Evolutionary conservation across 441 rosid species (phyloP), one percentile per base, ranked within the genome.

Genomic region (Euphorbia celastroides): DNA sequence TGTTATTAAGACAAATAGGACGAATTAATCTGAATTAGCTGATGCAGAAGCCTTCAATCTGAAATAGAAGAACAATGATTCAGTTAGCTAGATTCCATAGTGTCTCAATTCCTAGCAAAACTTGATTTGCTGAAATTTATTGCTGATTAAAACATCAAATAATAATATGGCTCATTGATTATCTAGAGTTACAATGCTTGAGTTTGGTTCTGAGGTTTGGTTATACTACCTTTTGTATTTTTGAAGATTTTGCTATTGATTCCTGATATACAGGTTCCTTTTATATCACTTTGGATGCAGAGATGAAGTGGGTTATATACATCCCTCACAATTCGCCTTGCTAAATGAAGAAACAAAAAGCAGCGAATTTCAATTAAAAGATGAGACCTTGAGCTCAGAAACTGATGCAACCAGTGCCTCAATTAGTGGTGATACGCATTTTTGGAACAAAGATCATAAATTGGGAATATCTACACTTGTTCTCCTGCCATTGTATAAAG

Each of bases 261-360:
- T 12, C 57, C 27, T 9, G 9, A 22, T 20, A 20, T 22, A 20
- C 25, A 13, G 44, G 65, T 42, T 30, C 23, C 44, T 51, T 2
- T 28, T 38, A 58, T n/a, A n/a, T n/a, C n/a, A n/a, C n/a, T n/a
- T 30, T 79, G 56, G 66, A 32, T 72, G 51, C 80, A 92, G 96
- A 52, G 95, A 91, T 71, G 97, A 94, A 80, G 75, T 94, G 13
- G 97, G 93, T 69, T 87, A 85, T 71, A 70, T 92, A 77, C 98
- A 92, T 70, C 94, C 94, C 13, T 82, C 97, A 23, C 99, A 87
- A 71, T 81, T 94, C 68, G 77, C 68, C 57, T 44, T 70, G 20
- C 79, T 94, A 66, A 77, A 70, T 52, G 64, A 77, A 66, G 90
- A 70, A 72, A 72, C 75, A 17, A 77, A 65, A 14, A 14, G 36